phyloP scores from a whole-genome alignment of 495 filamentous ascomycete genomes.

The Trichoderma reesei region DNA sequence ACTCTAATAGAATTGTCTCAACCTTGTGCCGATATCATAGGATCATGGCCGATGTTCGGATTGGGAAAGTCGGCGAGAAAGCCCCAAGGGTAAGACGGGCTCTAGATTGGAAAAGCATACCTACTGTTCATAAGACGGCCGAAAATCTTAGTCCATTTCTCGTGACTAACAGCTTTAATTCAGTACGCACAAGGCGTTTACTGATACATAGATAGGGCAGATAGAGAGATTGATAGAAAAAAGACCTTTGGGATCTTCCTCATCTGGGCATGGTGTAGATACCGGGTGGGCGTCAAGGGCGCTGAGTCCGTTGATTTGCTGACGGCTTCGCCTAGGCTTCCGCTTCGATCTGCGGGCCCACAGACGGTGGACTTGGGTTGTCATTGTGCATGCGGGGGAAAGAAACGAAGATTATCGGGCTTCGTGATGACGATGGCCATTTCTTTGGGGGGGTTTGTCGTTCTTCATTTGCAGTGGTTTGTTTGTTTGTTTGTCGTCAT shows the following conservation, averaged over 20 bases:
- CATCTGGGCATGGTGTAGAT: not conserved
- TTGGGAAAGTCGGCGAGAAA: conserved; percentile 5
- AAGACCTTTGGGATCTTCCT: too few relatives aligned
- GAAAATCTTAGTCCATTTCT: not conserved
- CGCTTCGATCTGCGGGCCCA: not conserved
- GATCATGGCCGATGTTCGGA: not conserved
- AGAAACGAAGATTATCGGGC: not conserved
- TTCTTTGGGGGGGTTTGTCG: too few relatives aligned
- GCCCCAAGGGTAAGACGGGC: not conserved
- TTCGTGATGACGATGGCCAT: not conserved
- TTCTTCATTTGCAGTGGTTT: too few relatives aligned
- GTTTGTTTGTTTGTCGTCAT: not conserved
- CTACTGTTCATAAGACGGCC: not conserved
- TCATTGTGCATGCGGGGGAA: not conserved
- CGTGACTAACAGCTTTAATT: not conserved
- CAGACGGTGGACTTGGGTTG: not conserved
- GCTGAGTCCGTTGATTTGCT: not conserved
- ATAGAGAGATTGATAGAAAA: too few relatives aligned
- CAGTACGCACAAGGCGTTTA: too few relatives aligned
- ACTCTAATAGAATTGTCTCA: not conserved
- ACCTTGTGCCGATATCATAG: not conserved
- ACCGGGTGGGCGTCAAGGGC: not conserved
- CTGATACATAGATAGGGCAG: too few relatives aligned
- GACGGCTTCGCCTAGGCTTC: not conserved
- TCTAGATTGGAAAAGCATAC: not conserved